Base-by-base conservation (phyloP, 164 flowering plant genomes). In the Brasenia schreberi region DNA sequence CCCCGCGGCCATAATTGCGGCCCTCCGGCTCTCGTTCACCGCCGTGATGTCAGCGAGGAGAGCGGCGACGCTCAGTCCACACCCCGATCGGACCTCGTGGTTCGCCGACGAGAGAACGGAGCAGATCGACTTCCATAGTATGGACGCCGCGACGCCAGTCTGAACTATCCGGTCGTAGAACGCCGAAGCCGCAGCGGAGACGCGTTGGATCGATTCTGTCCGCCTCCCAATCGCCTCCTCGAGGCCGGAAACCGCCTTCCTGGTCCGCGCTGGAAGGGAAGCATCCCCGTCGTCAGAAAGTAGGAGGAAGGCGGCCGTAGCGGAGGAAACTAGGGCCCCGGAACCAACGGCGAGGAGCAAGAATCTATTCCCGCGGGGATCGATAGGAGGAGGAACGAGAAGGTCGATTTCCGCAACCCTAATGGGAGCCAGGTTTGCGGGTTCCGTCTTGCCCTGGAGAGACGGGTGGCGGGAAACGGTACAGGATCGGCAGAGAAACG, bases 21-120 rank as follows among this genome's bases (percentile, higher is more conserved):
- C 70, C 71, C 99, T 77, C 63, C 99, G 76, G 49, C 77, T 71
- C 39, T 79, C 84, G 76, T 77, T 88, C 0, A 94, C 96, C 1
- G 96, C 87, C 16, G 85, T 84, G 68, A 92, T 95, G 67, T 95
- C 99, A 0, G 99, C 99, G 14, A 95, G 74, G 45, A 95, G 76
- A 44, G 97, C 73, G 52, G 97, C 97, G 43, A 95, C 99, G 66
- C 90, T 73, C 23, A 92, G 76, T 83, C 88, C 96, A 65, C 92
- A 95, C 33, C 96, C 97, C 0, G 77, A 79, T 67, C 97, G 74
- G 6, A 94, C 93, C 81, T 84, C 97, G 18, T 87, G 88, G 63
- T 89, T 91, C 17, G 95, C 94, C 4, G 93, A 85, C 0, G 89
- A 87, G 72, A 95, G 62, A 3, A 95, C 89, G 11, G 99, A 91